These are phyloP conservation scores for Astrothelium macrocarpum DNA, from an alignment of 495 filamentous ascomycete species.

Conservation along the genomic window DNA sequence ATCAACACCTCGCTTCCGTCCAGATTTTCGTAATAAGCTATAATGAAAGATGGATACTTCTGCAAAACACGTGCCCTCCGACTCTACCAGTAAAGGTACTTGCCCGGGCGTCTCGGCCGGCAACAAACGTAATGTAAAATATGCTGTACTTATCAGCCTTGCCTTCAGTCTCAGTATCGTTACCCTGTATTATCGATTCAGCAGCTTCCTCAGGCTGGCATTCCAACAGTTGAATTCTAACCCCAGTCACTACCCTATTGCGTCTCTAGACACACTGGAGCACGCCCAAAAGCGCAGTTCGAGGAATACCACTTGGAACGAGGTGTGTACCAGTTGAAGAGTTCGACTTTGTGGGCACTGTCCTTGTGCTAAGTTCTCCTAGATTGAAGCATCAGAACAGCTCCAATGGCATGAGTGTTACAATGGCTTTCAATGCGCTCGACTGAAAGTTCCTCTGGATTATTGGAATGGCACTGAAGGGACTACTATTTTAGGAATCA, in stretches of 20 bases:
- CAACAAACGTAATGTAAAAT: background rate
- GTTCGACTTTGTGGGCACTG: background rate
- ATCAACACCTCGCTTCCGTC: too few relatives aligned
- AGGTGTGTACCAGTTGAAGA: background rate
- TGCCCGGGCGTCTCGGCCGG: background rate
- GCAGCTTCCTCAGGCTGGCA: background rate
- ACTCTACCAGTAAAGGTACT: background rate
- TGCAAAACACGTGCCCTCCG: background rate
- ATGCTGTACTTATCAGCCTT: background rate
- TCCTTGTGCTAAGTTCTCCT: background rate
- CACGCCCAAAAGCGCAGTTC: background rate
- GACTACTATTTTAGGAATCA: conserved; percentile 24
- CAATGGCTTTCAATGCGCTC: conserved; percentile 27
- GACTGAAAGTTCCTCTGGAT: conserved; percentile 28
- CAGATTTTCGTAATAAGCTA: too few relatives aligned
- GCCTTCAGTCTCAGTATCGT: background rate
- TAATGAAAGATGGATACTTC: background rate
- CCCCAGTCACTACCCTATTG: background rate
- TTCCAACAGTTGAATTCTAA: background rate
- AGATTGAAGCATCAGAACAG: background rate
- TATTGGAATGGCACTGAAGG: conserved; percentile 25
- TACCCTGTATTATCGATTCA: background rate
- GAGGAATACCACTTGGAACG: background rate
- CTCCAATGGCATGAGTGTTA: conserved; percentile 17
- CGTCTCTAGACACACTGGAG: background rate